Base-by-base conservation (phyloP, 2,329 filamentous ascomycete species). In the Penicillium italicum region DNA sequence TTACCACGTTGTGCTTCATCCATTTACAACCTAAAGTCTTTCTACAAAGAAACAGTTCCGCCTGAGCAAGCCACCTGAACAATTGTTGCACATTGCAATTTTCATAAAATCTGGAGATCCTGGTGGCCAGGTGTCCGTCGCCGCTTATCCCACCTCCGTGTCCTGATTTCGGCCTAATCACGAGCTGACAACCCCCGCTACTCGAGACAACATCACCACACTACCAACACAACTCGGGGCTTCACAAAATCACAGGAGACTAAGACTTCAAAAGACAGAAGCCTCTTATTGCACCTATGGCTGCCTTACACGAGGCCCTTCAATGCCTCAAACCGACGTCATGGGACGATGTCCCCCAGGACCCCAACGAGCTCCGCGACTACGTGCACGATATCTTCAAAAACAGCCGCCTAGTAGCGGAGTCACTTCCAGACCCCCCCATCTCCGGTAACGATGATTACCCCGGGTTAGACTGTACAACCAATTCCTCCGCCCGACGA, bases 371-470 rank as follows among this genome's bases (percentile, higher is more conserved):
- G 55, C 78, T 86, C 38, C 74, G 78, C 20, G 65, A 75, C 8
- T 86, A 85, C 67, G 72, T 88, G 40, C 67, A 75, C 54, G 74
- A 79, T 40, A 83, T 88, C 56, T 89, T 93, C 69, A 76, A 75
- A 28, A 81, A 88, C 57, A 85, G 85, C 20, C 87, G 91, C 66
- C 77, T 87, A 18, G 82, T 95, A 53, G 78, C 89, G 64, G 89
- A 92, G 67, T 93, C 90, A 6, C 82, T 96, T 1, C 91, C 91
- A 4, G 79, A 78, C 26, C 70, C 80, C 11, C 74, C 80, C 3
- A 73, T 80, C 8, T 62, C 66, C 50, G 57, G 59, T 4, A 38
- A 44, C 10, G 41, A 56, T 26, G 74, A 73, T 69, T 77, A 76
- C 66, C 41, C 79, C 75, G 45, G 37, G 26, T 4, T 44, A 10